Conservation (phyloP, 2,329 filamentous ascomycete genomes). For the Sporothrix inflata region DNA sequence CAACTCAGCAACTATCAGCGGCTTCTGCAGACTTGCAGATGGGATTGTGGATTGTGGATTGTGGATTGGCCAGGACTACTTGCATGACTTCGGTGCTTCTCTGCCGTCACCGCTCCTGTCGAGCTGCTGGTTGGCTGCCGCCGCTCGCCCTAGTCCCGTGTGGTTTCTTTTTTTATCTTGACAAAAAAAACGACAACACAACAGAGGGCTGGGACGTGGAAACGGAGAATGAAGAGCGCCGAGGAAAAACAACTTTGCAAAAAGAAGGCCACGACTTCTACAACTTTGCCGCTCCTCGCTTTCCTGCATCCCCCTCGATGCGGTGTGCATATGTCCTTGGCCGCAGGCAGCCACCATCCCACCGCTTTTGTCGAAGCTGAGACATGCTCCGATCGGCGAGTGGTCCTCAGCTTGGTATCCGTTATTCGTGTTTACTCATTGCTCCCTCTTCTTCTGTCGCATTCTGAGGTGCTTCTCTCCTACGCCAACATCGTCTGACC, state of each 20-base stretch:
- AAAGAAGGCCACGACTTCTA: neutral
- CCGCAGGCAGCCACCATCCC: neutral
- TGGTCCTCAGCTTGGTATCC: neutral
- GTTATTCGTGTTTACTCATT: neutral
- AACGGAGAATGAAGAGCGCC: neutral
- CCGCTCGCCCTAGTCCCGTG: neutral
- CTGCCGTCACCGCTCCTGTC: constrained; percentile 16
- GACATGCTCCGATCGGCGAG: constrained; percentile 17
- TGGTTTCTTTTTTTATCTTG: constrained; percentile 14
- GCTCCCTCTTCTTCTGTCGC: neutral
- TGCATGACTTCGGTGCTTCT: constrained; percentile 5
- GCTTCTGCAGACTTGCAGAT: neutral
- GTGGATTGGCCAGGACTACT: neutral
- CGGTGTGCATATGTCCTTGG: constrained; percentile 10
- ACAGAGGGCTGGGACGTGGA: no score
- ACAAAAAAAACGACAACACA: neutral
- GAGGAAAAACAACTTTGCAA: neutral
- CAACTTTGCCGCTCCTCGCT: neutral
- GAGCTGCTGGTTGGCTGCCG: constrained; percentile 8
- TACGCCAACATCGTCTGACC: constrained; percentile 18
- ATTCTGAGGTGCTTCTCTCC: neutral
- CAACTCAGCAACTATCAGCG: neutral
- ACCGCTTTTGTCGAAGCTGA: neutral
- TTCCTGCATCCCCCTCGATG: neutral
- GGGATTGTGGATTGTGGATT: neutral